These are phyloP conservation scores for Exophiala sideris DNA, from an alignment of 2,329 filamentous ascomycete genomes.

Conservation along the genomic window DNA sequence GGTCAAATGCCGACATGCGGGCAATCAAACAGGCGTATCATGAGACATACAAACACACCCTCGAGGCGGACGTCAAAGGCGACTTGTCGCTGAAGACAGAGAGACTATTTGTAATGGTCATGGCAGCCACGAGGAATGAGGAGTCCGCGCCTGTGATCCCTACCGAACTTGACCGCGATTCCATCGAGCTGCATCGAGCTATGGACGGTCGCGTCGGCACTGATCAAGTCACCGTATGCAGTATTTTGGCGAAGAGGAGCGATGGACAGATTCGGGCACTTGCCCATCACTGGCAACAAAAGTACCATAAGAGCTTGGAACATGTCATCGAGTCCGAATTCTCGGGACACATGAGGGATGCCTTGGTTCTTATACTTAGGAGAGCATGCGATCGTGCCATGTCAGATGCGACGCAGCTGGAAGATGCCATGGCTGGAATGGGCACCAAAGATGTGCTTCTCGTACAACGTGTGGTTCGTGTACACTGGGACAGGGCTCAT, in stretches of 20 bases:
- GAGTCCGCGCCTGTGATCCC: conserved; percentile 72
- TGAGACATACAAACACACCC: conserved; percentile 59
- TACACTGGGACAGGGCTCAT: conserved; percentile 76
- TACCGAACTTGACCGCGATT: conserved; percentile 70
- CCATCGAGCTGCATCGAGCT: conserved; percentile 71
- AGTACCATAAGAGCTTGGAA: conserved; percentile 68
- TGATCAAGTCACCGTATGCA: conserved; percentile 73
- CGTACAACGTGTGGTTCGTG: conserved; percentile 70
- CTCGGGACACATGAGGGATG: conserved; percentile 86
- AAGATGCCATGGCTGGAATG: conserved; percentile 79
- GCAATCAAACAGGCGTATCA: conserved; percentile 81
- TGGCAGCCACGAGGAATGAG: conserved; percentile 70
- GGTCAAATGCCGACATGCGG: conserved; percentile 81
- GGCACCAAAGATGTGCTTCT: conserved; percentile 84
- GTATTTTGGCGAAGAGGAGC: conserved; percentile 70
- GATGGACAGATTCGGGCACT: conserved; percentile 84
- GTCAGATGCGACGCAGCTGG: conserved; percentile 77
- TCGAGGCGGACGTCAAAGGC: conserved; percentile 69
- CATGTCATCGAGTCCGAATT: conserved; percentile 77
- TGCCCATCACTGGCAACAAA: conserved; percentile 67
- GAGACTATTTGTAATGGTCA: conserved; percentile 76
- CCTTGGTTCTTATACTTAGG: conserved; percentile 74
- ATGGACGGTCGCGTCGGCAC: conserved; percentile 67
- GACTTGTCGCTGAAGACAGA: conserved; percentile 87
- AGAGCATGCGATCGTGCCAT: conserved; percentile 75